phyloP scores from a whole-genome alignment of 2,329 filamentous ascomycete genomes.

The Cercospora sp. region DNA sequence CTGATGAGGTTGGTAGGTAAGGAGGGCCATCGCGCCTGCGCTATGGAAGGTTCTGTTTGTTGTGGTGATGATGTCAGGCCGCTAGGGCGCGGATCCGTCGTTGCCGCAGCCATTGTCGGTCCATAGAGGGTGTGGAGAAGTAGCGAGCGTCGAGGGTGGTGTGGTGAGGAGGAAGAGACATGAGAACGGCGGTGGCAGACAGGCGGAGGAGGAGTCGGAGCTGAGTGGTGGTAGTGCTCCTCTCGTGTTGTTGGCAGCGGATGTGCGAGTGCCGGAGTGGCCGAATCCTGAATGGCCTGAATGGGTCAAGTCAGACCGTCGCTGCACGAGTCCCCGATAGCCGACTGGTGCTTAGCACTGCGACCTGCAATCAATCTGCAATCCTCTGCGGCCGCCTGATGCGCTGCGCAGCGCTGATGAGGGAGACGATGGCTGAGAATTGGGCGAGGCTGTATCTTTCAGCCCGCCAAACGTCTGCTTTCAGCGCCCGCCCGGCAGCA shows the following conservation, averaged over 20 bases:
- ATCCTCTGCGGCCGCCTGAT: background rate
- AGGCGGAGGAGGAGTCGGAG: background rate
- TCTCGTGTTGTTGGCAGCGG: background rate
- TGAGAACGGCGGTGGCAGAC: background rate
- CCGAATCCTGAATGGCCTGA: background rate
- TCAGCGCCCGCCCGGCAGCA: background rate
- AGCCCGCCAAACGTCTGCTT: background rate
- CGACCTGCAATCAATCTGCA: background rate
- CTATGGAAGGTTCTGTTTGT: slow-evolving; percentile 17
- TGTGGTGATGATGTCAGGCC: slow-evolving; percentile 10
- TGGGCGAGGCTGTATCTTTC: background rate
- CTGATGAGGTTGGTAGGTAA: slow-evolving; percentile 33
- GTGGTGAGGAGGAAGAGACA: background rate
- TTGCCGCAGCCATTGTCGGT: slow-evolving; percentile 27
- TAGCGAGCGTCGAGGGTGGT: background rate
- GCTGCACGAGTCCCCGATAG: background rate
- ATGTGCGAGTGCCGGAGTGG: background rate
- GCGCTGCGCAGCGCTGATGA: background rate
- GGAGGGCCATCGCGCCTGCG: slow-evolving; percentile 34
- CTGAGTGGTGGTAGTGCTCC: background rate
- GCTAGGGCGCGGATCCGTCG: slow-evolving; percentile 2
- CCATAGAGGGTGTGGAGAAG: background rate
- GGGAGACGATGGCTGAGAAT: background rate
- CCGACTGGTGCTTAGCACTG: background rate
- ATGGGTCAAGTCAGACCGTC: background rate